A percentile compares a stretch with the other conserved stretches of the same genome.
These are phyloP conservation scores for Fomitopsis pinicola DNA, from an alignment of 1,284 basidiomycete species.

Conservation along the genomic window DNA sequence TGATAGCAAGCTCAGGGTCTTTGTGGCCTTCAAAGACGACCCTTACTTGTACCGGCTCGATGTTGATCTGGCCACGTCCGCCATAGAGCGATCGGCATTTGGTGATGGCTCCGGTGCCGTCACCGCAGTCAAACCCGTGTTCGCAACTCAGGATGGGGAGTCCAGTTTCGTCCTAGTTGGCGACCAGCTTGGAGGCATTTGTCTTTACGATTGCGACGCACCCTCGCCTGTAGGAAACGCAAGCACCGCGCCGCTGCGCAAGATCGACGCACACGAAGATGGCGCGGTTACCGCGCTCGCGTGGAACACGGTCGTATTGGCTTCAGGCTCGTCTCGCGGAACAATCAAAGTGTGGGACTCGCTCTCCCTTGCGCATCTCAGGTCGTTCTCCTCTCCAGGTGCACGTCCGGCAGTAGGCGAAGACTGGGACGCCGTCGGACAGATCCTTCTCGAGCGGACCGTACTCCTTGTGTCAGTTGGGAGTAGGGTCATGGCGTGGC, in stretches of 20 bases:
- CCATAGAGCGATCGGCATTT: constrained; percentile 38
- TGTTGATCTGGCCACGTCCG: constrained; percentile 29
- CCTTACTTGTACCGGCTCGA: constrained; percentile 43
- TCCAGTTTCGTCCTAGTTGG: constrained; percentile 52
- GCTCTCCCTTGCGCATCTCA: constrained; percentile 54
- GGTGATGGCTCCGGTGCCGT: constrained; percentile 48
- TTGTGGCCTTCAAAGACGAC: constrained; percentile 44
- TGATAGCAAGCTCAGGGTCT: constrained; percentile 22
- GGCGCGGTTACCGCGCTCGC: constrained; percentile 59
- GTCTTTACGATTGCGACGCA: constrained; percentile 52
- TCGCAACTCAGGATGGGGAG: constrained; percentile 33
- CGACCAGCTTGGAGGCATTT: constrained; percentile 54
- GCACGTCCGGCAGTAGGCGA: constrained; percentile 33
- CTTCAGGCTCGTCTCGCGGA: constrained; percentile 64
- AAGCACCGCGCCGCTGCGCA: constrained; percentile 30
- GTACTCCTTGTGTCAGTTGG: constrained; percentile 62
- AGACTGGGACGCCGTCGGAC: constrained; percentile 47
- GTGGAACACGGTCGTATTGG: constrained; percentile 52
- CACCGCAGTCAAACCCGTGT: constrained; percentile 43
- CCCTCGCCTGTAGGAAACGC: constrained; percentile 8
- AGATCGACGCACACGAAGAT: constrained; percentile 58
- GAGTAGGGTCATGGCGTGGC: constrained; percentile 66
- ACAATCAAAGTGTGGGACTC: constrained; percentile 63
- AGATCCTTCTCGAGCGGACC: constrained; percentile 63
- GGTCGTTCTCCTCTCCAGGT: constrained; percentile 47